These are phyloP conservation scores for Ophiosphaerella narmari DNA, from an alignment of 2,329 filamentous ascomycete genomes.

Conservation along the genomic window DNA sequence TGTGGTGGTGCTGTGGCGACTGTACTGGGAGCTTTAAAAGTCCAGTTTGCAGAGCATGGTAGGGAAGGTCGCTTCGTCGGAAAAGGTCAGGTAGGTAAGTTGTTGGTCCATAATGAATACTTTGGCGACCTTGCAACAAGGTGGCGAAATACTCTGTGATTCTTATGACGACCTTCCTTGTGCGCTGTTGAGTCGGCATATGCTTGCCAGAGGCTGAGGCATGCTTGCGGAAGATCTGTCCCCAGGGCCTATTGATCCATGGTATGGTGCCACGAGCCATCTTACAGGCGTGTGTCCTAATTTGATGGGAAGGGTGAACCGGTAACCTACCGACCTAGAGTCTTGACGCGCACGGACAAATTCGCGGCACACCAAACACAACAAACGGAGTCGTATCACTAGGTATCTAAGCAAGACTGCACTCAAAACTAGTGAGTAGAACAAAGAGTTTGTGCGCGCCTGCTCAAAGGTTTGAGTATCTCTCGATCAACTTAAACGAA, in stretches of 20 bases:
- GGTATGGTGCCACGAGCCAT: no score
- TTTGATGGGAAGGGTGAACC: background rate
- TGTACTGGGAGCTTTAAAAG: constrained; percentile 5
- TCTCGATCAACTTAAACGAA: no score
- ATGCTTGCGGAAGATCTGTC: background rate
- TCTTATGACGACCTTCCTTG: background rate
- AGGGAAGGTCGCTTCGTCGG: constrained; percentile 15
- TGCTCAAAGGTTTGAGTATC: no score
- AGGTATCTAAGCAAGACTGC: no score
- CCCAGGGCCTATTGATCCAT: background rate
- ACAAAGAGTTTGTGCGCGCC: no score
- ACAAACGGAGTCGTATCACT: no score
- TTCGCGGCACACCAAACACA: no score
- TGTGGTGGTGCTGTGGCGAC: constrained; percentile 10
- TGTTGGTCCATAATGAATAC: constrained; percentile 17
- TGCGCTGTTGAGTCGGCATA: background rate
- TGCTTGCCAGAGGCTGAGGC: background rate
- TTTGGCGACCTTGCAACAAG: background rate
- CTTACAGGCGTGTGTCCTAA: background rate
- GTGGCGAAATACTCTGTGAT: background rate
- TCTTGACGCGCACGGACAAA: background rate
- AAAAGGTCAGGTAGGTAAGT: constrained; percentile 18
- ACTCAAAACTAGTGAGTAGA: no score
- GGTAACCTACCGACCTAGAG: no score
- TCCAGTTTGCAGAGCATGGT: constrained; percentile 8